Evolutionary conservation across 257 asterid genomes (phyloP).

Genomic region (Nicotiana benthamiana): DNA sequence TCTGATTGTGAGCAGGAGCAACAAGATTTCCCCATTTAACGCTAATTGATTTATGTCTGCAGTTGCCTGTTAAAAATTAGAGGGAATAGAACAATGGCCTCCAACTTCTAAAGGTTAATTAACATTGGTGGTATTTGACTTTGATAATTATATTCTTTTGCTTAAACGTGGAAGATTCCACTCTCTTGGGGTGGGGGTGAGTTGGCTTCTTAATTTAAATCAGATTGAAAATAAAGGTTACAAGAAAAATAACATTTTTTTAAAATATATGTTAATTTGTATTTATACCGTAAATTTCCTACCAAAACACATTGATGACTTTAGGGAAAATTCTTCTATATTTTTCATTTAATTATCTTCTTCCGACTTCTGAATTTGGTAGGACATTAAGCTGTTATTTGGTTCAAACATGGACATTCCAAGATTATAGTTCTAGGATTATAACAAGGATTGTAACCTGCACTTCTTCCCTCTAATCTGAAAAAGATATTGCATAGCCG

Average conservation of each 20-base stretch:
- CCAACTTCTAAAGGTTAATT: neutral
- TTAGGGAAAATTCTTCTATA: neutral
- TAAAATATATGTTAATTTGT: neutral
- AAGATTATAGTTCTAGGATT: too few species aligned
- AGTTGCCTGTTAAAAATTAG: neutral
- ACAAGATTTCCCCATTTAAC: conserved; percentile 28
- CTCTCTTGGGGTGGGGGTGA: neutral
- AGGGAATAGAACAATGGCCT: neutral
- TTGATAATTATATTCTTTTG: neutral
- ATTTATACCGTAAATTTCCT: neutral
- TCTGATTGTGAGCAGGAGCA: conserved; percentile 13
- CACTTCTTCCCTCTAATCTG: too few species aligned
- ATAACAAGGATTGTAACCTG: too few species aligned
- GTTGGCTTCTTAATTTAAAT: neutral
- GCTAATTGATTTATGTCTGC: neutral
- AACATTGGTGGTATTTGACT: neutral
- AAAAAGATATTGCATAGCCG: too few species aligned
- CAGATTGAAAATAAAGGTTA: neutral
- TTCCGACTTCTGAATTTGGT: neutral
- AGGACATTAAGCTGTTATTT: too few species aligned
- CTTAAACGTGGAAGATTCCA: neutral
- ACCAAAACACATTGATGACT: neutral
- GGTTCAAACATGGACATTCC: too few species aligned
- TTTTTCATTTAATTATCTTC: neutral
- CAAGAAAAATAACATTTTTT: neutral